Evolutionary conservation across 108 stramenopile genomes (phyloP), one percentile per base, ranked within the genome.

Genomic region (Nannochloropsis gaditana): DNA sequence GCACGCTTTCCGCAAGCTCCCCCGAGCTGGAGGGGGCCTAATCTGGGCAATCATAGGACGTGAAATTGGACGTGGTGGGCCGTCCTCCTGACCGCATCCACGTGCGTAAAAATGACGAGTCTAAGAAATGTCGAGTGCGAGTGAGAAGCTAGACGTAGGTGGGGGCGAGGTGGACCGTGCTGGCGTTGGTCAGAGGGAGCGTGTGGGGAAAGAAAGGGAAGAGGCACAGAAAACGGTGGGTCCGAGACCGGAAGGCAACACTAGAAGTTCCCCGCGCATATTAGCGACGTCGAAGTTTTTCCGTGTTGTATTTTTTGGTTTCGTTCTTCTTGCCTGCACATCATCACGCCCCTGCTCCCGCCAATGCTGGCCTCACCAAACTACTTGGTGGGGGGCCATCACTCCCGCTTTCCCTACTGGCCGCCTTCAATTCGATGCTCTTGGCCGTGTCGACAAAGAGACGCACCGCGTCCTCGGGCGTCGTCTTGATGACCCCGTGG

Each of bases 401-500:
- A 90, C 91, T 59, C 87, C 90, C 2, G 89, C 90, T 11, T 91
- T 90, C 82, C 85, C 88, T 43, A 82, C 86, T 19, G 82, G 79
- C 31, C 59, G 15, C 59, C 59, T 73, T 73, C 59, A 73, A 4
- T n/a, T 73, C 59, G n/a, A 73, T 73, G n/a, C 59, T 73, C 84
- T 96, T 96, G 45, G 89, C 94, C 84, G 96, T 95, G 84, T 98
- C 96, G 5, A 98, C 95, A 82, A 97, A 85, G 93, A 94, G 93
- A 2, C 92, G 94, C 9, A 97, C 98, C 21, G 95, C 92, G 89
- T 93, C 95, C 88, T 98, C 98, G 9, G 96, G 95, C 17, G 96
- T 97, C 31, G 94, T 95, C 90, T 97, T 95, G 93, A 96, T 92
- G 15, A 98, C 96, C 15, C 98, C 98, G 91, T 98, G 98, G n/a